Base-by-base conservation (phyloP, 257 asterid genomes). In the Gentiana macrophylla region DNA sequence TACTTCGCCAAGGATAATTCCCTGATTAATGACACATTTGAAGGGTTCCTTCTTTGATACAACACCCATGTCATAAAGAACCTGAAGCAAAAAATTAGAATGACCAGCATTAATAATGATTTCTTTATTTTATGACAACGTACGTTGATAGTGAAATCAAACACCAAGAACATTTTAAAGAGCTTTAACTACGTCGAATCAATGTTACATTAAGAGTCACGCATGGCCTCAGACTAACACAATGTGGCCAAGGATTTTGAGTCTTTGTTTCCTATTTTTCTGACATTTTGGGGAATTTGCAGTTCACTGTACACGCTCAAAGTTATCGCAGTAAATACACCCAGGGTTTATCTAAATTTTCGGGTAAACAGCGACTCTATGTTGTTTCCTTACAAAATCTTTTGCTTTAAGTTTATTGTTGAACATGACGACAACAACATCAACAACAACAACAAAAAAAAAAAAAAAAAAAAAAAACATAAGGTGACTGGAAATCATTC, bases 1-100 rank as follows among this genome's bases (percentile, higher is more conserved):
- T 79, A 92, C 98, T 78, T 92, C 98, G 50, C 98, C 98, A 56
- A 92, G 94, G 73, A 92, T 92, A 57, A 92, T 83, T 70, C 98
- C 98, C 79, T 92, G 98, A 73, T 92, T 92, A 73, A 92, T 92
- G 77, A 92, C 98, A 73, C 98, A 83, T 62, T 92, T 80, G 68
- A 92, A 92, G 52, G 98, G 98, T 72, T 92, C 97, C 82, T 72
- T 77, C 32, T 84, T 88, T 56, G 98, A 85, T 56, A 88, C 97
- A 44, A 75, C 83, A 37, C 95, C 98, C 41, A 83, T 66, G 79
- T 88, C 98, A 72, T 83, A 88, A 61, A 92, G 97, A 81, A 92
- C 98, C 98, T 92, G 80, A 59, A 72, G 59, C 43, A 62, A 56
- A 46, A 68, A 36, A 50, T 7, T 24, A 32, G 48, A 47, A 58